A percentile compares a stretch with the other conserved stretches of the same genome.
These are phyloP conservation scores for Auricularia auricula-judae DNA, from an alignment of 768 basidiomycete genomes.

Conservation along the genomic window DNA sequence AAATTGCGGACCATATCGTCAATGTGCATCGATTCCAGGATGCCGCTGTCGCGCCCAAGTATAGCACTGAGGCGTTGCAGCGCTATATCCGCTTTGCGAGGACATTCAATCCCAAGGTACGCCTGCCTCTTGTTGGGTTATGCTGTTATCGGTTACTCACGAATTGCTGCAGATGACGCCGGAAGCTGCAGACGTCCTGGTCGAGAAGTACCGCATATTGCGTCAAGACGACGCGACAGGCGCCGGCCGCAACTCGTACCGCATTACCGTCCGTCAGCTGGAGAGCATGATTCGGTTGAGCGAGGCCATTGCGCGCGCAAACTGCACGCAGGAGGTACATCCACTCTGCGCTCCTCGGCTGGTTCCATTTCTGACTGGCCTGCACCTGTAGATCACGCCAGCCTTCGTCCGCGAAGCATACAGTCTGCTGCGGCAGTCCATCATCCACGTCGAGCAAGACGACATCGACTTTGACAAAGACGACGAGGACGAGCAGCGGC, in stretches of 20 bases:
- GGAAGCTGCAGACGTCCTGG: conserved; percentile 84
- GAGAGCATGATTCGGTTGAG: conserved; percentile 96
- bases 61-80: conserved; percentile 92
- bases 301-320: conserved; percentile 94
- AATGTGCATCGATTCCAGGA: conserved; percentile 95
- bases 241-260: conserved; percentile 81
- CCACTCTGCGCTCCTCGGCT: not conserved
- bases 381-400: conserved; percentile 62
- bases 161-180: conserved; percentile 78
- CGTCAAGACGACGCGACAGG: conserved; percentile 90
- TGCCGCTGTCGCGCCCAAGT: conserved; percentile 91
- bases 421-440: conserved; percentile 86
- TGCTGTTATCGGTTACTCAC: too few species aligned
- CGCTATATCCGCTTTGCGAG: conserved; percentile 94
- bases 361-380: not conserved
- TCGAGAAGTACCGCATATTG: conserved; percentile 88
- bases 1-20: conserved; percentile 94
- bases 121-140: conserved; percentile 7
- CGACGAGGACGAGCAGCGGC: conserved; percentile 49
- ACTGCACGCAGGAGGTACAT: conserved; percentile 83
- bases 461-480: conserved; percentile 97
- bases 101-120: conserved; percentile 94
- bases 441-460: conserved; percentile 98
- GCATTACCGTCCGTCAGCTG: conserved; percentile 95
- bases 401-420: conserved; percentile 94